Conservation (phyloP, 305 asterid species). For the Lippia alba region DNA sequence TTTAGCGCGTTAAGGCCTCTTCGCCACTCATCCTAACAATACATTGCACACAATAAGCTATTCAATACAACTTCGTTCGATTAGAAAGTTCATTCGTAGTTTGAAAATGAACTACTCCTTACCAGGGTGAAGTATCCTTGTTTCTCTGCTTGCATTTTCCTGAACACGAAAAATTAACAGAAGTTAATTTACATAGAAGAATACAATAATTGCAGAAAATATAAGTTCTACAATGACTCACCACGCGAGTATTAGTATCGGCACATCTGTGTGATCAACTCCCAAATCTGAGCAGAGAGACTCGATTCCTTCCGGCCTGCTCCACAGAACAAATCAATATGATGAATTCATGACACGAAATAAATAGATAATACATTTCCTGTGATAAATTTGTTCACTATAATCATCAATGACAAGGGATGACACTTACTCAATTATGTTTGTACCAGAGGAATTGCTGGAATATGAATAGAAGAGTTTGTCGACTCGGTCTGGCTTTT, state of each 20-base stretch:
- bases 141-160: conserved; percentile 95
- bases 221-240: conserved; percentile 36
- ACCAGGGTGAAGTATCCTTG: conserved; percentile 94
- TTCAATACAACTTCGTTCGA: conserved; percentile 1
- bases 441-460: conserved; percentile 47
- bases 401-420: conserved; percentile 6
- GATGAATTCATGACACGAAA: not conserved
- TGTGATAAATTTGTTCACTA: conserved; percentile 6
- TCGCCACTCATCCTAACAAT: conserved; percentile 87
- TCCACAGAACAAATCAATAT: conserved; percentile 26
- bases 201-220: conserved; percentile 1
- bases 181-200: conserved; percentile 21
- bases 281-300: conserved; percentile 83
- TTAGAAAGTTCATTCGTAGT: not conserved
- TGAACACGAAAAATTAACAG: conserved; percentile 37
- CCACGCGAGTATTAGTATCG: conserved; percentile 97
- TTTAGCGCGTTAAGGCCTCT: conserved; percentile 70
- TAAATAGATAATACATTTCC: not conserved
- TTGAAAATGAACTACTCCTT: conserved; percentile 33
- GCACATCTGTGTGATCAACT: conserved; percentile 89
- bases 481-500: conserved; percentile 88
- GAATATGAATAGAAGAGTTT: conserved; percentile 72
- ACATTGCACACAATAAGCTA: conserved; percentile 8
- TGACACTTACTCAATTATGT: conserved; percentile 69
- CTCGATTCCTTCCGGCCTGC: conserved; percentile 96